Evolutionary conservation across 805 yeast genomes (phyloP), one percentile per base, ranked within the genome.

Genomic region (Candida easanensis): DNA sequence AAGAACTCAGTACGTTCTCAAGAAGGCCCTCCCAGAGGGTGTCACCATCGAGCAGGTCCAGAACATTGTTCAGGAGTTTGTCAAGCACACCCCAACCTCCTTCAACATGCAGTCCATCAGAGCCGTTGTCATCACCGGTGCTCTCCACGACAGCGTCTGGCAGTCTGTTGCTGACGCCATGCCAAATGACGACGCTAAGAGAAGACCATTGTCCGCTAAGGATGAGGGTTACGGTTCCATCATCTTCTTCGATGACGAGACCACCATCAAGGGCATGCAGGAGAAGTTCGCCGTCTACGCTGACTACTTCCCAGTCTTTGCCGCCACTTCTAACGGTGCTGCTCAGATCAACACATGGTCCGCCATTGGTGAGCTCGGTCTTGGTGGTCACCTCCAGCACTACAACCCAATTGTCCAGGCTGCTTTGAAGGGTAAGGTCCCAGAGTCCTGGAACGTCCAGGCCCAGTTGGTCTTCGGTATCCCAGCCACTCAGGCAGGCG

Each of bases 301-400:
- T 21, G 68, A 63, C 41, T 62, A 61, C 46, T 73, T 76, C 71
- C 77, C 75, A 49, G 60, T 61, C 41, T 75, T 73, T 55, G 77
- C 77, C 26, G 64, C 71, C 39, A 72, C 74, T 49, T 58, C 76
- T 35, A 63, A 65, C 45, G 76, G 76, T 62, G 71, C 74, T 41
- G 77, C 77, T 41, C 77, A 73, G 63, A 73, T 76, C 48, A 57
- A 63, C 50, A 57, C 72, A 16, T 76, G 81, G 81, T 61, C 75
- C 33, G 74, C 74, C 21, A 60, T 76, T 21, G 63, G 67, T 39
- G 64, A 63, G 25, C 56, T 70, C 44, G 74, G 74, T 38, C 56
- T 74, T 34, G 80, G 79, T 49, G 76, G 68, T 48, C 74, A 72
- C 52, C 64, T 76, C 51, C 81, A 76, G 61, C 80, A 76, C 60